Base-by-base conservation (phyloP, 495 filamentous ascomycete species). In the Penicillium coprophilum region DNA sequence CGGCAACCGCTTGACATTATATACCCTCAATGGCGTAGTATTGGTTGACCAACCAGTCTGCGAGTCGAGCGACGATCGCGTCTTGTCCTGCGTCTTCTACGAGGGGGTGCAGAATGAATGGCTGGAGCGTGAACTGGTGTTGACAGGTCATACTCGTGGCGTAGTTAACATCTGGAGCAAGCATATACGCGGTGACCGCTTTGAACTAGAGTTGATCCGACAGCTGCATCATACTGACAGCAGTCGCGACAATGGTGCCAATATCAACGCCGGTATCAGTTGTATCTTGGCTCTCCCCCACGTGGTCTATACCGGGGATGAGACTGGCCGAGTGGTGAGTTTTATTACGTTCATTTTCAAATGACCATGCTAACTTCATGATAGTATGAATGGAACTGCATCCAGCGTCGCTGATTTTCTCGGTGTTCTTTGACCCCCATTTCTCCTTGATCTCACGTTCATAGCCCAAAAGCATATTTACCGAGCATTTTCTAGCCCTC, bases 61-160 rank as follows among this genome's bases (percentile, higher is more conserved):
- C 52, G 82, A 84, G 5, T 81, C 84, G 8, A 72, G 72, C 11
- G 91, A 94, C 31, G 90, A 94, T 58, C 82, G 74, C 31, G 82
- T 97, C 9, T 73, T 87, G 34, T 85, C 85, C 15, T 96, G 92
- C 60, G 89, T 92, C 12, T 96, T 95, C 70, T 97, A 97, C 75
- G 92, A 98, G 69, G 94, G 94, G 0, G 80, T 84, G 1, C 87
- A 88, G 0, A 96, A 92, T 60, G 94, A 96, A 76, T 97, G 92
- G 89, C 78, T 96, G 0, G 91, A 95, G 75, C 85, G 88, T 34
- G 85, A 89, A 32, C 75, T 98, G 34, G 72, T 97, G 32, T 89
- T 98, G 47, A 97, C 93, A 0, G 94, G 94, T 0, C 95, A 97
- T 63, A 78, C 80, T 65, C 73, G 86, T 46, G 94, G 94, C 0